Base-by-base conservation (phyloP, 192 early-diverging fungal species). In the Globomyces pollinis-pini region DNA sequence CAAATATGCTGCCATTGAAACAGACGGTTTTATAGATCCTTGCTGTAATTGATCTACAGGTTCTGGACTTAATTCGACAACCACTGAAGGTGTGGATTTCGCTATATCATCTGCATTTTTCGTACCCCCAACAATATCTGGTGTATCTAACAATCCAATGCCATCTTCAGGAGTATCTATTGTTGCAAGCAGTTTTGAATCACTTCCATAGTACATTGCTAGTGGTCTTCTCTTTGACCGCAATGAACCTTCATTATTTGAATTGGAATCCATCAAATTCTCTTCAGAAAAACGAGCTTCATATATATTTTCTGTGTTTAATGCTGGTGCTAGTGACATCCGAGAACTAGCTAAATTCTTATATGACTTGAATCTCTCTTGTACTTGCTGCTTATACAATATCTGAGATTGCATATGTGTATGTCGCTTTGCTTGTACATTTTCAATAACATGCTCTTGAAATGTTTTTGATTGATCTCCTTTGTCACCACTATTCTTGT, bases 291-390 rank as follows among this genome's bases (percentile, higher is more conserved):
- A 32, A 43, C 21, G 20, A 66, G 50, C 42, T 31, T 45, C 20
- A 23, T 39, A n/a, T 57, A 50, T 51, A 28, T 36, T 15, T 32
- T 39, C 38, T 62, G 59, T 29, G 12, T 63, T 7, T 53, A 53
- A 64, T 62, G 59, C 11, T 59, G 62, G 49, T 63, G 57, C 29
- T 20, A 9, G 57, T 59, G 63, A 39, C 49, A 36, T 18, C 23
- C 20, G 16, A 13, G 18, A 63, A 59, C 42, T 30, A 13, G 38
- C 33, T 59, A 33, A 29, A 34, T 34, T n/a, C 8, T 24, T 20
- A 11, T 24, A 26, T 20, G 44, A 47, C 1, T 61, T 21, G 16
- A 47, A 30, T 16, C 36, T 45, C 8, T 52, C 59, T 30, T 32
- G 32, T 1, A 36, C 30, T 28, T 21, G 21, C 18, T 29, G 32